Evolutionary conservation across 441 rosid genomes (phyloP), one percentile per base, ranked within the genome.

Genomic region (Bocquillonia castaneifolia): DNA sequence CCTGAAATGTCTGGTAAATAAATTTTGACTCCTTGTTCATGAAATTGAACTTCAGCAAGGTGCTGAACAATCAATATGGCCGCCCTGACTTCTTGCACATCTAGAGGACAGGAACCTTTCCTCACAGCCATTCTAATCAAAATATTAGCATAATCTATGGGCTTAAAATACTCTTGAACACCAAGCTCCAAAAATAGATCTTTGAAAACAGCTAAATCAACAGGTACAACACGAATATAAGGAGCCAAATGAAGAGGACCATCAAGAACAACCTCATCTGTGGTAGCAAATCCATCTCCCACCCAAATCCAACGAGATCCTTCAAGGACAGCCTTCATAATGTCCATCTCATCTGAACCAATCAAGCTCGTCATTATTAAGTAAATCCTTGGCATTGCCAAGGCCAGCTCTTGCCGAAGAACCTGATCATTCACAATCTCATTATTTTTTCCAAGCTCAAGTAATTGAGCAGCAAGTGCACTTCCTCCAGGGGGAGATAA

Each of bases 301-400:
- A 94, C 97, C 99, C 99, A 94, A 71, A 94, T 87, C 99, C 99
- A 94, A 74, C 97, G 92, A 79, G 97, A 83, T 52, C 97, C 99
- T 86, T 94, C 99, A 77, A 94, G 94, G 77, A 94, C 86, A 80
- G 97, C 97, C 83, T 94, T 90, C 71, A 92, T 88, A 70, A 94
- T 90, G 64, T 94, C 99, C 93, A 92, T 90, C 79, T 94, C 99
- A 81, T 91, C 99, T n/a, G 97, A 82, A 77, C 89, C 86, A 72
- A 88, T 79, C 83, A 92, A 82, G 74, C 83, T 78, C 67, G 76
- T 73, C 79, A 94, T 81, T 74, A 91, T 76, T 64, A 96, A 86
- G 80, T 94, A 94, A 82, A 92, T 80, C 79, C 80, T 88, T 8
- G 96, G 99, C 97, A 94, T 94, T 52, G 88, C 91, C 82, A 94